Evolutionary conservation across 805 yeast species (phyloP).

Genomic region (Yarrowia porcina): DNA sequence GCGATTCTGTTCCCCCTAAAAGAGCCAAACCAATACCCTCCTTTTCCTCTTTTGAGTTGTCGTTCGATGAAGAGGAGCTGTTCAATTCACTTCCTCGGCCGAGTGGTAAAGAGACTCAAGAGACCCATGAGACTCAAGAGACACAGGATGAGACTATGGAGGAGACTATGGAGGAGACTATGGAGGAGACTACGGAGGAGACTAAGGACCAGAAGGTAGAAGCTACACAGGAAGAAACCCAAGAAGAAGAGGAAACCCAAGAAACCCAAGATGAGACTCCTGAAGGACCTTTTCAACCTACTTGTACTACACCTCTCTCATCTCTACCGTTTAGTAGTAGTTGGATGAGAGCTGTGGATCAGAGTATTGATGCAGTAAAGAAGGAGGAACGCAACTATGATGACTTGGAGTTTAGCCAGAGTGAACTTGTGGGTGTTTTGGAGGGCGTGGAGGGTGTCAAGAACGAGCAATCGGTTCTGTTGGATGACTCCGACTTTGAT

Average conservation of each 20-base stretch:
- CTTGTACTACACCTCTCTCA: background rate
- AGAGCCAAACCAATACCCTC: background rate
- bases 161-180: background rate
- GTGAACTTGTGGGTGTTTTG: background rate
- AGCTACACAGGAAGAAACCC: background rate
- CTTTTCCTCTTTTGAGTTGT: slow-evolving; percentile 8
- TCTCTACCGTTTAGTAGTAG: background rate
- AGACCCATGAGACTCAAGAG: background rate
- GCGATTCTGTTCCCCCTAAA: background rate
- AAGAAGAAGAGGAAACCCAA: background rate
- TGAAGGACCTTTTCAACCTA: too few relatives aligned
- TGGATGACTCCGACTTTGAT: background rate
- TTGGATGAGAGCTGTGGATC: background rate
- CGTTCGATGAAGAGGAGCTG: slow-evolving; percentile 9
- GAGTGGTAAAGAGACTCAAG: background rate
- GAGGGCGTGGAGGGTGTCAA: background rate
- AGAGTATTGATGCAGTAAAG: background rate
- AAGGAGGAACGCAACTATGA: background rate
- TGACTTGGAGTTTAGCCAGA: background rate
- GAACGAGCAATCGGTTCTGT: background rate
- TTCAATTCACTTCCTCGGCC: background rate
- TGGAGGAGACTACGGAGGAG: background rate
- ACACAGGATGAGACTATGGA: background rate
- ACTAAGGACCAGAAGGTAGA: background rate
- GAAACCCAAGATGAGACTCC: background rate